Percentiles rank a stretch among this genome's conserved stretches.
phyloP scores from a whole-genome alignment of 2,329 filamentous ascomycete genomes.

The Alternaria sp. region DNA sequence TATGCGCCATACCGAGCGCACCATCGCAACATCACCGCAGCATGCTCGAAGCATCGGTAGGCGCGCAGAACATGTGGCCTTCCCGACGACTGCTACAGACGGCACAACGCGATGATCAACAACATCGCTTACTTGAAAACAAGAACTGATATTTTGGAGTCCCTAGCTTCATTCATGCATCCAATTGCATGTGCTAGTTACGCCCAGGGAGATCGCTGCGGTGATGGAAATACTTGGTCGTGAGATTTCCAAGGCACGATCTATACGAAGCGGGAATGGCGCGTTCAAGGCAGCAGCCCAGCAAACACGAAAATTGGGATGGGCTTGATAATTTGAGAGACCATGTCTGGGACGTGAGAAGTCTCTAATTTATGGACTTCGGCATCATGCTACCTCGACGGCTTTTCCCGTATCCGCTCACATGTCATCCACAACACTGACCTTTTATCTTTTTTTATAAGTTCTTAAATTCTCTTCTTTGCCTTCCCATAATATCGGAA shows the following conservation, averaged over 20 bases:
- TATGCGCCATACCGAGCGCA: background rate
- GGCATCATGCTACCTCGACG: fast-evolving
- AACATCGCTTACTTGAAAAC: background rate
- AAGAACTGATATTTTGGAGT: too few relatives aligned
- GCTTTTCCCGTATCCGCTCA: background rate
- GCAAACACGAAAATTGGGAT: background rate
- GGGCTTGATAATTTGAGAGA: background rate
- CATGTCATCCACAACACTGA: too few relatives aligned
- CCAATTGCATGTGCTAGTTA: background rate
- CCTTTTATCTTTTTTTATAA: too few relatives aligned
- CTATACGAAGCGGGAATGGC: background rate
- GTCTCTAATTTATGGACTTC: background rate
- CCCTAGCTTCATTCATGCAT: background rate
- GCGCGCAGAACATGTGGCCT: too few relatives aligned
- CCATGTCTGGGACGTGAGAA: background rate
- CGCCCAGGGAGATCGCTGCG: too few relatives aligned
- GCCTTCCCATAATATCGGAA: too few relatives aligned
- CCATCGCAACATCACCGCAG: fast-evolving
- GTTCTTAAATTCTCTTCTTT: too few relatives aligned
- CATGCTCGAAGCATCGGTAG: background rate
- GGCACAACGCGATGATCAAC: background rate
- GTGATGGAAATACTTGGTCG: background rate
- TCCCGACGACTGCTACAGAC: too few relatives aligned
- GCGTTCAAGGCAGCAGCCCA: fast-evolving
- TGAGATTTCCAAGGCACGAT: background rate